Evolutionary conservation across 257 asterid genomes (phyloP).

Genomic region (Anisodus tanguticus): DNA sequence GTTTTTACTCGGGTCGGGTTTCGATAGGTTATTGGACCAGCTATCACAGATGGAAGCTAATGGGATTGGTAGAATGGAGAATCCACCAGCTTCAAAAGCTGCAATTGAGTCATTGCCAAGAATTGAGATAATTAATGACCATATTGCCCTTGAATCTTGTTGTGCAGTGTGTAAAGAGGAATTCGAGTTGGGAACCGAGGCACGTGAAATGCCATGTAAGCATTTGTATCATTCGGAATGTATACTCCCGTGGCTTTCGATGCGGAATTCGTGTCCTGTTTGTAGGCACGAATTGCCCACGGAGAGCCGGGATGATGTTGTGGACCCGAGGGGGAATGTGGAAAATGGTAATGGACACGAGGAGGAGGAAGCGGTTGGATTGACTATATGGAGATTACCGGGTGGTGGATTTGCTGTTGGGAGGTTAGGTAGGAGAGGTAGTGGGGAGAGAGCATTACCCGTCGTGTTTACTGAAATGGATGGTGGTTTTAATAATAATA

Average conservation of each 20-base stretch:
- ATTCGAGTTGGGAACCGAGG: constrained; percentile 68
- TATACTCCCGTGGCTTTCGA: constrained; percentile 76
- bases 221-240: constrained; percentile 87
- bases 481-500: constrained; percentile 70
- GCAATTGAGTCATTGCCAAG: constrained; percentile 83
- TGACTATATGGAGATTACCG: constrained; percentile 89
- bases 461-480: constrained; percentile 92
- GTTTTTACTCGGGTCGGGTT: constrained; percentile 81
- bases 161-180: constrained; percentile 91
- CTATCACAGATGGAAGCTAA: constrained; percentile 70
- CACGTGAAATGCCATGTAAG: constrained; percentile 89
- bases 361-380: constrained; percentile 66
- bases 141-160: constrained; percentile 54
- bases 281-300: constrained; percentile 75
- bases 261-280: constrained; percentile 85
- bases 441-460: constrained; percentile 84
- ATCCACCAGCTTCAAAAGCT: constrained; percentile 82
- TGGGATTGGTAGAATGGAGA: constrained; percentile 65
- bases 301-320: constrained; percentile 40
- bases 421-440: constrained; percentile 82
- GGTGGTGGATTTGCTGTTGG: constrained; percentile 97
- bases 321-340: constrained; percentile 34
- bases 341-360: constrained; percentile 26
- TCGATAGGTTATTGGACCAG: constrained; percentile 77
- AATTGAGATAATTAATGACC: constrained; percentile 53